A percentile compares a stretch with the other conserved stretches of the same genome.
Conservation (phyloP, 73 alveolate species). For the Paraurostyla sp. region DNA sequence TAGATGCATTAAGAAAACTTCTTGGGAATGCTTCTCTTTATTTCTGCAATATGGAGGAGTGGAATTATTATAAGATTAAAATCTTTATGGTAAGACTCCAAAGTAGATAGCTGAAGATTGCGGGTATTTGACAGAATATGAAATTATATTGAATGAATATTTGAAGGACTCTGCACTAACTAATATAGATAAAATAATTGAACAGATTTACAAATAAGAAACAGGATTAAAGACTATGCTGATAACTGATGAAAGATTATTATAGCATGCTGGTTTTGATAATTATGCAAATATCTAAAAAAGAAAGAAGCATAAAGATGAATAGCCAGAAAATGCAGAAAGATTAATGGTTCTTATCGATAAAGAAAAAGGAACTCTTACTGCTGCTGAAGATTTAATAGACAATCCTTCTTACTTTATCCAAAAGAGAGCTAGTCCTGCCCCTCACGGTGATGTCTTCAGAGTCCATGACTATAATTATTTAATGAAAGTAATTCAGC, state of each 20-base stretch:
- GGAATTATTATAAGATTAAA: background rate
- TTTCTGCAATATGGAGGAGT: constrained; percentile 25
- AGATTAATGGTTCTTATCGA: constrained; percentile 69
- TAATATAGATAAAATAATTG: background rate
- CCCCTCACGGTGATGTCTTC: constrained; percentile 24
- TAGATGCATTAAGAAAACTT: background rate
- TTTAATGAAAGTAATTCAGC: background rate
- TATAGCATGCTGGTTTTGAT: constrained; percentile 73
- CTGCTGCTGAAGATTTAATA: constrained; percentile 24
- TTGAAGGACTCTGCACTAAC: background rate
- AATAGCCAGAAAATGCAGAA: constrained; percentile 76
- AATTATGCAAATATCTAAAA: background rate
- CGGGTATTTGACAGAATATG: constrained; percentile 43
- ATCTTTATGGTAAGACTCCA: constrained; percentile 22
- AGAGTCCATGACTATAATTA: constrained; percentile 59
- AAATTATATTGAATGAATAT: background rate
- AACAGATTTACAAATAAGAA: background rate
- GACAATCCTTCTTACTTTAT: background rate
- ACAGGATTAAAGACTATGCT: background rate
- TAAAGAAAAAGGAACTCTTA: constrained; percentile 62
- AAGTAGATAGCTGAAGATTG: constrained; percentile 49
- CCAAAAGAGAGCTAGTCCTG: background rate
- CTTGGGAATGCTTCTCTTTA: constrained; percentile 64
- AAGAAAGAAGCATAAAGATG: constrained; percentile 53
- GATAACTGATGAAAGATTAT: constrained; percentile 47